These are phyloP conservation scores for Penicillium roqueforti DNA, from an alignment of 495 filamentous ascomycete species.

Conservation along the genomic window DNA sequence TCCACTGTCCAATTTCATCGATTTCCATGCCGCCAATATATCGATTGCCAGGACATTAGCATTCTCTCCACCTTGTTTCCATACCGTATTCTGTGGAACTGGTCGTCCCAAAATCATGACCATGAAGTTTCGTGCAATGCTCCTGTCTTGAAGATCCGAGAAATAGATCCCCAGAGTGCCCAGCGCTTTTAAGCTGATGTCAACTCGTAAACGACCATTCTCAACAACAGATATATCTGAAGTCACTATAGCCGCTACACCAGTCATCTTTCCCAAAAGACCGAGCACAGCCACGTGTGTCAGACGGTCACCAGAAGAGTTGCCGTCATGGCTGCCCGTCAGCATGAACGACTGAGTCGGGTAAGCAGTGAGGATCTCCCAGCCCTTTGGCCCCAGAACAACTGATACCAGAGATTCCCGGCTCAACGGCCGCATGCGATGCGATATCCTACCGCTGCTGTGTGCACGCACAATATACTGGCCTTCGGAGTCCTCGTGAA, in stretches of 20 bases:
- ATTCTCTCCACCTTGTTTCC: constrained; percentile 46
- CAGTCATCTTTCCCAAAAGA: constrained; percentile 84
- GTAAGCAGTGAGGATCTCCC: constrained; percentile 78
- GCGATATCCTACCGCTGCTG: constrained; percentile 58
- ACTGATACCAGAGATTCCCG: constrained; percentile 50
- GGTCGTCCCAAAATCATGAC: constrained; percentile 67
- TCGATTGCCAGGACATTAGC: constrained; percentile 70
- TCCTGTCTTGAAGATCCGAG: constrained; percentile 56
- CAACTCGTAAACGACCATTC: constrained; percentile 58
- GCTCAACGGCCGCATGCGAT: constrained; percentile 37
- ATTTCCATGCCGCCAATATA: constrained; percentile 71
- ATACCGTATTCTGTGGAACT: constrained; percentile 64
- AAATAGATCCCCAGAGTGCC: constrained; percentile 71
- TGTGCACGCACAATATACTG: constrained; percentile 72
- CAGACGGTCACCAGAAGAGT: background rate
- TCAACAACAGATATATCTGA: constrained; percentile 53
- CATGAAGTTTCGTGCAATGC: constrained; percentile 66
- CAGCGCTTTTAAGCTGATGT: constrained; percentile 71
- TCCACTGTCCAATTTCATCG: constrained; percentile 62
- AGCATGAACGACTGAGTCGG: constrained; percentile 55
- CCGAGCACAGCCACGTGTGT: constrained; percentile 67
- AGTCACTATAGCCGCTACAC: constrained; percentile 67
- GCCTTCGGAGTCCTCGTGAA: constrained; percentile 32
- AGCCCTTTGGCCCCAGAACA: constrained; percentile 58
- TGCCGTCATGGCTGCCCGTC: constrained; percentile 14